Conservation (phyloP, 257 asterid genomes). For the Gentiana straminea region DNA sequence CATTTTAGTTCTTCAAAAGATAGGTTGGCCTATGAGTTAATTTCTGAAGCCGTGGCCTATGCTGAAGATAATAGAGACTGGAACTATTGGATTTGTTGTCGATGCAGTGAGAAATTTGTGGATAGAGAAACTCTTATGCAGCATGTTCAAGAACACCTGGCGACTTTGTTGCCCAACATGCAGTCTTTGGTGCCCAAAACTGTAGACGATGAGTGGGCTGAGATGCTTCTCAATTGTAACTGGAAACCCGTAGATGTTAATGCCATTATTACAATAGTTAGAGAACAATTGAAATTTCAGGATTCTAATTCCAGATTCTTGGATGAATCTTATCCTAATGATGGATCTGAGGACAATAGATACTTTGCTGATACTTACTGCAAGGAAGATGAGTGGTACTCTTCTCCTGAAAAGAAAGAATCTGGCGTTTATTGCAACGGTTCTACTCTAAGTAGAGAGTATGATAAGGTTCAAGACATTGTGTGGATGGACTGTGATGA, state of each 20-base stretch:
- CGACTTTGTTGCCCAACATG: conserved; percentile 58
- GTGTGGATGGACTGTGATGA: conserved; percentile 91
- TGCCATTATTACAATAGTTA: conserved; percentile 41
- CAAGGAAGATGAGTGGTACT: conserved; percentile 49
- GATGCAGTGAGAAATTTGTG: conserved; percentile 45
- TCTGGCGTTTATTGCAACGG: conserved; percentile 30
- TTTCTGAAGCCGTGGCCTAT: conserved; percentile 55
- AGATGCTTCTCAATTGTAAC: conserved; percentile 67
- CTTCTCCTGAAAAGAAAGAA: conserved; percentile 44
- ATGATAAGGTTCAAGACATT: conserved; percentile 37
- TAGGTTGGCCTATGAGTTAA: conserved; percentile 30
- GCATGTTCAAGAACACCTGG: conserved; percentile 61
- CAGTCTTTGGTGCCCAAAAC: conserved; percentile 61
- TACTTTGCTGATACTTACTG: conserved; percentile 53
- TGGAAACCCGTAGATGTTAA: conserved; percentile 82
- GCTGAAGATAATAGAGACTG: conserved; percentile 47
- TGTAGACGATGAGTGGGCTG: conserved; percentile 78
- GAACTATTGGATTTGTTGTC: conserved; percentile 64
- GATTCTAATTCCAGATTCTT: conserved; percentile 32
- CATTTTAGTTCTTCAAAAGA: conserved; percentile 52
- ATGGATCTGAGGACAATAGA: conserved; percentile 45
- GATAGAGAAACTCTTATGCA: conserved; percentile 41
- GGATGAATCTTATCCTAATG: conserved; percentile 33
- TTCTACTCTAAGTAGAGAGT: conserved; percentile 30
- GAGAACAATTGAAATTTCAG: conserved; percentile 37